Evolutionary conservation across 306 rosid species (phyloP), one percentile per base, ranked within the genome.

Genomic region (Corylus heterophylla): DNA sequence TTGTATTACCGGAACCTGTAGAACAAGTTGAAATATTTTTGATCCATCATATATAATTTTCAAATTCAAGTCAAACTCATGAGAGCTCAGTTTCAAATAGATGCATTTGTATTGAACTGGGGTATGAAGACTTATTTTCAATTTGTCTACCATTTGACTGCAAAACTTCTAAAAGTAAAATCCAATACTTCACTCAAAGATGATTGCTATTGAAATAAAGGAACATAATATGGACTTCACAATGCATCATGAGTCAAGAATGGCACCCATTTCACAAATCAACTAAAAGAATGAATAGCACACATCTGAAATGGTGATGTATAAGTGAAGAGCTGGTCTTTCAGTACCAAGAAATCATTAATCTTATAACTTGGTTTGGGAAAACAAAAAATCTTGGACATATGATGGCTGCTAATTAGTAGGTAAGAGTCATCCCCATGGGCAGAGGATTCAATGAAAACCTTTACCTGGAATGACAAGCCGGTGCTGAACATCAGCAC

Each of bases 401-500:
- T 14, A 63, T 63, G 45, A 63, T 7, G 45, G n/a, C 31, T 31
- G 69, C 69, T 63, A 63, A 31, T 49, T 25, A 16, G 35, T 10
- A 25, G 74, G 61, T 62, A 31, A 58, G 49, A 45, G n/a, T 78
- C 54, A 71, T 54, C 27, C 37, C 22, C 48, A 39, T 7, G 17
- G 49, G 63, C 47, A 72, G 74, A 49, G 74, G 55, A 69, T 2
- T 74, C 49, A 73, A 72, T 80, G 22, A 50, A n/a, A 44, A 69
- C 12, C 35, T 42, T 74, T 87, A 95, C 99, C 99, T 95, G 99
- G 90, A 95, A 95, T 79, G 99, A 95, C 85, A 95, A 83, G 84
- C 99, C 99, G 54, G 99, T 95, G 74, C 99, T 95, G 90, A 95
- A 95, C 96, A 95, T 87, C 25, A 95, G 97, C 73, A 95, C 93